These are phyloP conservation scores for Colletotrichum tropicicola DNA, from an alignment of 2,329 filamentous ascomycete genomes.

Conservation along the genomic window DNA sequence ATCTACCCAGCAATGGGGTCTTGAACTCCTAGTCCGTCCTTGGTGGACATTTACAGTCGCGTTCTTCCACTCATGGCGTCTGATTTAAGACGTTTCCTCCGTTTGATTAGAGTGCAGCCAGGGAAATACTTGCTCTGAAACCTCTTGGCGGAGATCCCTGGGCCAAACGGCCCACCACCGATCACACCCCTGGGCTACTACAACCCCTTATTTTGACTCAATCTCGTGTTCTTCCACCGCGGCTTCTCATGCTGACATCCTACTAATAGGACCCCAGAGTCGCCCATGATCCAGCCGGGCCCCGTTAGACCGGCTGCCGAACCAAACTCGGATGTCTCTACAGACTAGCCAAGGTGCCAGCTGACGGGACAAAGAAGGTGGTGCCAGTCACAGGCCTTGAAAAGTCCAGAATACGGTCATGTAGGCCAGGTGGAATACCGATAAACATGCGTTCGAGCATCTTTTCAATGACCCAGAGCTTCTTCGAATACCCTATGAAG, in stretches of 20 bases:
- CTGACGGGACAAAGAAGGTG: conserved; percentile 62
- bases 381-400: conserved; percentile 61
- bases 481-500: conserved; percentile 63
- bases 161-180: not conserved
- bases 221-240: not conserved
- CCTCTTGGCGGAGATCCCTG: not conserved
- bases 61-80: conserved; percentile 2
- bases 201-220: not conserved
- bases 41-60: not conserved
- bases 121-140: not conserved
- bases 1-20: not conserved
- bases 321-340: too few species aligned
- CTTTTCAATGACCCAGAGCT: conserved; percentile 65
- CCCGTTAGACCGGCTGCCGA: not conserved
- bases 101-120: not conserved
- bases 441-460: conserved; percentile 68
- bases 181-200: not conserved
- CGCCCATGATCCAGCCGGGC: not conserved
- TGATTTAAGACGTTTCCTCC: not conserved
- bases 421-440: conserved; percentile 59
- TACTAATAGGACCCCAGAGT: not conserved
- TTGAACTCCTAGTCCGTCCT: not conserved
- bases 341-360: conserved; percentile 41
- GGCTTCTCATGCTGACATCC: not conserved
- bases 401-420: conserved; percentile 65